Evolutionary conservation across 176 grass and related monocot species (phyloP).

Genomic region (Lolium perenne): DNA sequence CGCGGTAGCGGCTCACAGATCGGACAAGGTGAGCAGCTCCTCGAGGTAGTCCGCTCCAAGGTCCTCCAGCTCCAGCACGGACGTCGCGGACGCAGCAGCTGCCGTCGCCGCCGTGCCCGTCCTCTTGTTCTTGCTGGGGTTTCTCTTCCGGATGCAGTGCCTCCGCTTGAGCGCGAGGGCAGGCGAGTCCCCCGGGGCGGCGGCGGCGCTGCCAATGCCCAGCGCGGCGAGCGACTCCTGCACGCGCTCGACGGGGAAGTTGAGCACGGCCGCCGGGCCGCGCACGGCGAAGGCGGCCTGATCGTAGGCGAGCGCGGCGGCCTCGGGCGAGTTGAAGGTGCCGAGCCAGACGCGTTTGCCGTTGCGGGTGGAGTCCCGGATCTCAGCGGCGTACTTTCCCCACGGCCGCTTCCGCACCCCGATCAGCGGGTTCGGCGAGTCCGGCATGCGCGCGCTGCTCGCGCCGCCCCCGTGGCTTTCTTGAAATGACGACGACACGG

Average conservation of each 20-base stretch:
- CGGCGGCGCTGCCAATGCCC: not conserved
- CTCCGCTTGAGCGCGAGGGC: slow-evolving; percentile 34
- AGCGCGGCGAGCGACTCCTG: slow-evolving; percentile 28
- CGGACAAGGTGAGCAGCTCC: slow-evolving; percentile 29
- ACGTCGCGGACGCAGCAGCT: not conserved
- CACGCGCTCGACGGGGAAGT: slow-evolving; percentile 25
- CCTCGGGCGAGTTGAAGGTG: slow-evolving; percentile 65
- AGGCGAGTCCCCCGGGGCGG: not conserved
- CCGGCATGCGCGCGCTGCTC: not conserved
- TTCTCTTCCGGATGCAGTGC: slow-evolving; percentile 40
- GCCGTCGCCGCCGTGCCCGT: not conserved
- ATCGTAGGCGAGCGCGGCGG: slow-evolving; percentile 72
- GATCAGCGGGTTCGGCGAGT: slow-evolving; percentile 21
- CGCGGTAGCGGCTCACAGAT: not conserved
- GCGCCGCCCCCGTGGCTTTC: not conserved
- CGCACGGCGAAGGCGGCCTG: slow-evolving; percentile 50
- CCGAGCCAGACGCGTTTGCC: slow-evolving; percentile 74
- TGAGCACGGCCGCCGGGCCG: slow-evolving; percentile 23
- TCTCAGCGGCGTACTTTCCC: slow-evolving; percentile 71
- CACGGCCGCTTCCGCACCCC: slow-evolving; percentile 60
- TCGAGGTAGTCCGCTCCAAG: slow-evolving; percentile 44
- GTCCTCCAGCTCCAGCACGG: slow-evolving; percentile 41
- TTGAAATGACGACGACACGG: not conserved
- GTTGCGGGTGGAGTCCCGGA: slow-evolving; percentile 49
- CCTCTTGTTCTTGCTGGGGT: slow-evolving; percentile 14